Evolutionary conservation across 495 filamentous ascomycete species (phyloP).

Genomic region (Rhizodiscina lignyota): DNA sequence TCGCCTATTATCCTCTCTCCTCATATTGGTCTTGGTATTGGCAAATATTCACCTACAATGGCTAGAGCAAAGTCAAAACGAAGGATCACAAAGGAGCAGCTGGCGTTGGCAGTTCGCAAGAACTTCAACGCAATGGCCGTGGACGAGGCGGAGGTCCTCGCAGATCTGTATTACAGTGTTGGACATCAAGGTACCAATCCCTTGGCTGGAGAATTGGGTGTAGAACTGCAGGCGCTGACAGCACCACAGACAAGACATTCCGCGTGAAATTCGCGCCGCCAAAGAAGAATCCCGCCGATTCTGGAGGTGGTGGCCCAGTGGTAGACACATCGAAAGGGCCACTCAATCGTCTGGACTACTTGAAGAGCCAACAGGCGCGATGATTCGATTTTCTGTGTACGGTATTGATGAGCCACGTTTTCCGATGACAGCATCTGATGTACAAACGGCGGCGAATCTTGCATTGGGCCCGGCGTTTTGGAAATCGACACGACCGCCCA

Average conservation of each 20-base stretch:
- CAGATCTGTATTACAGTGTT: constrained; percentile 74
- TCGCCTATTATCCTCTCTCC: constrained; percentile 39
- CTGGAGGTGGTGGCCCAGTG: too few relatives aligned
- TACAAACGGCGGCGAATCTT: too few relatives aligned
- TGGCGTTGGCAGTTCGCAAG: constrained; percentile 70
- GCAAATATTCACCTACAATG: constrained; percentile 58
- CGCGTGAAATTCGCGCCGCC: constrained; percentile 12
- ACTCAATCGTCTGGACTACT: too few relatives aligned
- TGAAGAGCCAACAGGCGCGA: too few relatives aligned
- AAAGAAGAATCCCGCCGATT: constrained; percentile 2
- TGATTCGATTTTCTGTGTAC: too few relatives aligned
- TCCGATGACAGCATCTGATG: too few relatives aligned
- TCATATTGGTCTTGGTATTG: constrained; percentile 58
- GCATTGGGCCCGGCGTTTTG: too few relatives aligned
- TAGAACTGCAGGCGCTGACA: background rate
- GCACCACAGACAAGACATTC: constrained; percentile 14
- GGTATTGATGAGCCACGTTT: too few relatives aligned
- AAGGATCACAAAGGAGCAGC: constrained; percentile 56
- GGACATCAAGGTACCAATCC: constrained; percentile 35
- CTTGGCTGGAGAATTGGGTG: background rate
- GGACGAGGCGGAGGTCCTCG: constrained; percentile 75
- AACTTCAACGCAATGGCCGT: constrained; percentile 79
- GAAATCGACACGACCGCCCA: too few relatives aligned
- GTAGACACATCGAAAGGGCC: too few relatives aligned
- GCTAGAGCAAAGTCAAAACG: constrained; percentile 38